These are phyloP conservation scores for Cornus florida DNA, from an alignment of 148 eudicot species.

Conservation along the genomic window DNA sequence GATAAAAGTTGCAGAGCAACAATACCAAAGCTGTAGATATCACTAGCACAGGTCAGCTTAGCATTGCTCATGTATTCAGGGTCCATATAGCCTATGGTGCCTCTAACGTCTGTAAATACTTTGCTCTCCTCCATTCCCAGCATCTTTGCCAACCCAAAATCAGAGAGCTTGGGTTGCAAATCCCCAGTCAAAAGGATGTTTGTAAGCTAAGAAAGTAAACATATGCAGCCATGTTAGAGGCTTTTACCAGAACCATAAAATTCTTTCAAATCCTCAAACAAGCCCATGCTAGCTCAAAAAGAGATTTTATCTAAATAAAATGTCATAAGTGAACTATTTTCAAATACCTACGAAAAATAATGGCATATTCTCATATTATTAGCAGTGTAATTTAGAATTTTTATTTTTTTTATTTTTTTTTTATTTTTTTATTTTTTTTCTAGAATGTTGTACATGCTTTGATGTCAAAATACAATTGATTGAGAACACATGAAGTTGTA, in stretches of 20 bases:
- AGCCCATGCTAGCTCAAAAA: not conserved
- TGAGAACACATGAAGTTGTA: too few relatives aligned
- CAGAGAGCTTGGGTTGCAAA: slow-evolving; percentile 45
- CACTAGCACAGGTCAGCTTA: slow-evolving; percentile 49
- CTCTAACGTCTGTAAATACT: slow-evolving; percentile 52
- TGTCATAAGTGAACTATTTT: too few relatives aligned
- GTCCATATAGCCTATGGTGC: slow-evolving; percentile 61
- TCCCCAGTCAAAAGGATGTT: slow-evolving; percentile 43
- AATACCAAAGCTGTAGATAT: slow-evolving; percentile 47
- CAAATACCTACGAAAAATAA: too few relatives aligned
- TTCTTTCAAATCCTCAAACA: too few relatives aligned
- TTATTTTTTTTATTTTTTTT: too few relatives aligned
- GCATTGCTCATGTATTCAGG: slow-evolving; percentile 58
- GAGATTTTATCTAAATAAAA: too few relatives aligned
- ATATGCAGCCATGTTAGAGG: not conserved
- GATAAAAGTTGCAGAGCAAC: slow-evolving; percentile 47
- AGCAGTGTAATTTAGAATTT: too few relatives aligned
- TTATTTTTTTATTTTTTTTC: too few relatives aligned
- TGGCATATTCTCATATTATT: too few relatives aligned
- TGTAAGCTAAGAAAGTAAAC: slow-evolving; percentile 27
- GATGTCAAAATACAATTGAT: too few relatives aligned
- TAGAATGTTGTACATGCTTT: too few relatives aligned
- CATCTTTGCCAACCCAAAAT: slow-evolving; percentile 48
- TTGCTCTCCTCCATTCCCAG: slow-evolving; percentile 52
- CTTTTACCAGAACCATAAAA: not conserved